Percentiles rank a stretch among this genome's conserved stretches.
phyloP scores from a whole-genome alignment of 148 eudicot species.

The Talinum fruticosum region DNA sequence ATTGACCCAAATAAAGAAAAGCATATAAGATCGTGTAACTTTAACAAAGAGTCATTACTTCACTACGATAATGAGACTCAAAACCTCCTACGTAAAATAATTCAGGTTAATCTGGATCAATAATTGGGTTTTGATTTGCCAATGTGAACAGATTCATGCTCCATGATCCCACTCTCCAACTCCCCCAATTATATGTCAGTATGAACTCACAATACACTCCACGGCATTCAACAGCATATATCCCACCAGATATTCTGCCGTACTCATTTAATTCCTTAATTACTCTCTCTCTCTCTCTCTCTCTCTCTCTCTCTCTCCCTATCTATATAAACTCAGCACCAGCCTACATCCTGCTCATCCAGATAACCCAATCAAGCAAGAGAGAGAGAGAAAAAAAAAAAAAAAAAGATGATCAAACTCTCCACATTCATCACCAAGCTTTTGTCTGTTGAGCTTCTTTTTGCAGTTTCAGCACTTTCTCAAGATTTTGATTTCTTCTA shows the following conservation, averaged over 20 bases:
- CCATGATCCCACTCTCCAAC: too few species aligned
- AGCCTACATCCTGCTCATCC: neutral
- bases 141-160: neutral
- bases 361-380: neutral
- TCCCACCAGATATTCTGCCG: neutral
- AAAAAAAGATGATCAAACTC: neutral
- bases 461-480: slow-evolving; percentile 24
- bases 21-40: too few species aligned
- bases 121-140: neutral
- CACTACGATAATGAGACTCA: too few species aligned
- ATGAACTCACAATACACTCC: neutral
- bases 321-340: neutral
- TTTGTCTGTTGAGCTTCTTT: slow-evolving; percentile 26
- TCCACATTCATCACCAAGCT: slow-evolving; percentile 17
- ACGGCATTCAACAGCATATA: neutral
- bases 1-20: too few species aligned
- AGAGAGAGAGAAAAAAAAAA: too few species aligned
- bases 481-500: slow-evolving; percentile 62
- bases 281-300: too few species aligned
- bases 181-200: neutral
- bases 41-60: too few species aligned
- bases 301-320: neutral
- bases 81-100: too few species aligned
- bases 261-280: too few species aligned
- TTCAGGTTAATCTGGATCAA: neutral